Conservation (phyloP, 768 basidiomycete genomes). For the Hericium erinaceus region DNA sequence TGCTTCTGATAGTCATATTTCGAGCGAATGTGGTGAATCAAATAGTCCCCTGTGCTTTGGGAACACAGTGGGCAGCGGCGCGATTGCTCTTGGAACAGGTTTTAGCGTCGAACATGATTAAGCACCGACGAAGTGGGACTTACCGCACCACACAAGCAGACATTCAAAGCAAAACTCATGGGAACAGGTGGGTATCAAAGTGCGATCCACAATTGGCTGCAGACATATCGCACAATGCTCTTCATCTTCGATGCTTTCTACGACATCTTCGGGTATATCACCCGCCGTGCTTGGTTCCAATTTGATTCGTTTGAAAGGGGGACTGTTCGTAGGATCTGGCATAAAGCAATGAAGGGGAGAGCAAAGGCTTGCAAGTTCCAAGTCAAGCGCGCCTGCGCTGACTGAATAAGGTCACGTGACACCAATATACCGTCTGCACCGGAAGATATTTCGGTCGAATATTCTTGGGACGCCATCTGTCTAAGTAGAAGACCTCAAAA, state of each 20-base stretch:
- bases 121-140: constrained; percentile 15
- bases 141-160: constrained; percentile 77
- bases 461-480: too few species aligned
- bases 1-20: constrained; percentile 78
- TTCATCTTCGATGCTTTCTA: constrained; percentile 22
- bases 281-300: neutral
- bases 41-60: constrained; percentile 54
- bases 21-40: constrained; percentile 75
- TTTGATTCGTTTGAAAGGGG: neutral
- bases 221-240: constrained; percentile 84
- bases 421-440: too few species aligned
- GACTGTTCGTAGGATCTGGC: neutral
- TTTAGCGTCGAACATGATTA: neutral
- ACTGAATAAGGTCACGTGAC: too few species aligned
- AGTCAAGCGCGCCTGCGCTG: too few species aligned
- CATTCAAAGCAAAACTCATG: constrained; percentile 96
- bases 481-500: too few species aligned
- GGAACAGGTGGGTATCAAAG: constrained; percentile 76
- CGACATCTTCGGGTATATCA: neutral
- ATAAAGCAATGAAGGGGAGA: too few species aligned
- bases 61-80: constrained; percentile 72
- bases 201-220: constrained; percentile 64
- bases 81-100: constrained; percentile 49
- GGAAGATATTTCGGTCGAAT: too few species aligned
- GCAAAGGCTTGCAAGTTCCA: too few species aligned